Base-by-base conservation (phyloP, 2,329 filamentous ascomycete genomes). In the Tympanopsis confertula region DNA sequence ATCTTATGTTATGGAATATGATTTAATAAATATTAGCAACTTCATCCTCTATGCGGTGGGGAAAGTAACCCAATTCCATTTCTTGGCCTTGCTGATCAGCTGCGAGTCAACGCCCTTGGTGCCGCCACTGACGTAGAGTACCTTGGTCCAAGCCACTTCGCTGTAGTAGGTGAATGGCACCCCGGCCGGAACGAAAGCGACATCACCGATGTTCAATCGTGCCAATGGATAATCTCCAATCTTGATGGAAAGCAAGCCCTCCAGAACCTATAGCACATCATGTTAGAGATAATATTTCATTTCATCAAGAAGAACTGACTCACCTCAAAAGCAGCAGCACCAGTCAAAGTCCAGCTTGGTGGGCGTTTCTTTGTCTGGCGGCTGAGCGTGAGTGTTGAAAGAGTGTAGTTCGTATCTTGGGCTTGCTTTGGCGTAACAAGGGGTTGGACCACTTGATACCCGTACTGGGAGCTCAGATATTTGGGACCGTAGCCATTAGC, bases 401-500 rank as follows among this genome's bases (percentile, higher is more conserved):
- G 45, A 13, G 63, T 62, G 45, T 64, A 67, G 42, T 60, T 62
- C 3, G 47, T 51, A 3, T 54, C 57, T 19, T 26, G 22, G 39
- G 59, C 58, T 45, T 65, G 58, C 13, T 47, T 42, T 4, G 51
- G 47, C 2, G 62, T 62, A 13, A 65, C 55, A 22, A 68, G 57
- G 2, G 64, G 62, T 42, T 61, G 55, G 2, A 68, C 48, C 39
- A 68, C 53, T 45, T 63, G 56, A 47, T 66, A 66, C 32, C 54
- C 56, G 14, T 48, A 46, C 35, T 51, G 46, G 15, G 48, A 48
- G 44, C 58, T 61, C 4, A 68, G 52, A 40, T 60, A 65, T 44
- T 64, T 66, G 7, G 62, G 61, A 0, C 65, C 64, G 40, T 61
- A 63, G 43, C 61, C 56, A 42, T 64, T 66, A 20, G 64, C 65